phyloP scores from a whole-genome alignment of 2,329 filamentous ascomycete species.

The Aspergillus pseudotamarii region DNA sequence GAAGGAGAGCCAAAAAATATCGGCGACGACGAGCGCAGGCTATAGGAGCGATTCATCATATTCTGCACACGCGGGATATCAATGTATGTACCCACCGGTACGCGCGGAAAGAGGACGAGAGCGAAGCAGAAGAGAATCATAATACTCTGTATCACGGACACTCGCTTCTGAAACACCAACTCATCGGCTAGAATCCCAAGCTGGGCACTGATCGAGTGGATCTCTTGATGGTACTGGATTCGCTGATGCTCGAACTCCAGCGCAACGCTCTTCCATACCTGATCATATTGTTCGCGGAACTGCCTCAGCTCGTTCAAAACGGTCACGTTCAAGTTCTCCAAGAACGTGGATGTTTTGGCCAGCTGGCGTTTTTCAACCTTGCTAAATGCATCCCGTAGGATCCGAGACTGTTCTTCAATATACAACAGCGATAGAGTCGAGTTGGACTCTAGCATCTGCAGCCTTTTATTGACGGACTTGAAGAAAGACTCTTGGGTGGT shows the following conservation, averaged over 20 bases:
- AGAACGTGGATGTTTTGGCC: slow-evolving; percentile 77
- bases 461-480: slow-evolving; percentile 90
- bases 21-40: slow-evolving; percentile 42
- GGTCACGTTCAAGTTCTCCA: slow-evolving; percentile 83
- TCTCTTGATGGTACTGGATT: slow-evolving; percentile 79
- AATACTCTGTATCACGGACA: slow-evolving; percentile 89
- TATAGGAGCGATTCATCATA: slow-evolving; percentile 49
- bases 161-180: slow-evolving; percentile 78
- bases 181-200: slow-evolving; percentile 93
- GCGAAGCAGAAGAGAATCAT: slow-evolving; percentile 84
- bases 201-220: slow-evolving; percentile 76
- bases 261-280: slow-evolving; percentile 94
- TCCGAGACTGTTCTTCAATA: slow-evolving; percentile 92
- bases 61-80: slow-evolving; percentile 51
- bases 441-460: slow-evolving; percentile 89
- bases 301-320: slow-evolving; percentile 78
- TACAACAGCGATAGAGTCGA: slow-evolving; percentile 92
- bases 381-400: slow-evolving; percentile 82
- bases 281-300: slow-evolving; percentile 85
- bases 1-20: slow-evolving; percentile 37
- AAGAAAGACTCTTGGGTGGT: slow-evolving; percentile 98
- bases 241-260: slow-evolving; percentile 88
- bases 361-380: slow-evolving; percentile 87
- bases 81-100: slow-evolving; percentile 46
- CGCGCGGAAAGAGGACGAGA: slow-evolving; percentile 74